Evolutionary conservation across 768 basidiomycete species (phyloP).

Genomic region (Lactarius sanguifluus): DNA sequence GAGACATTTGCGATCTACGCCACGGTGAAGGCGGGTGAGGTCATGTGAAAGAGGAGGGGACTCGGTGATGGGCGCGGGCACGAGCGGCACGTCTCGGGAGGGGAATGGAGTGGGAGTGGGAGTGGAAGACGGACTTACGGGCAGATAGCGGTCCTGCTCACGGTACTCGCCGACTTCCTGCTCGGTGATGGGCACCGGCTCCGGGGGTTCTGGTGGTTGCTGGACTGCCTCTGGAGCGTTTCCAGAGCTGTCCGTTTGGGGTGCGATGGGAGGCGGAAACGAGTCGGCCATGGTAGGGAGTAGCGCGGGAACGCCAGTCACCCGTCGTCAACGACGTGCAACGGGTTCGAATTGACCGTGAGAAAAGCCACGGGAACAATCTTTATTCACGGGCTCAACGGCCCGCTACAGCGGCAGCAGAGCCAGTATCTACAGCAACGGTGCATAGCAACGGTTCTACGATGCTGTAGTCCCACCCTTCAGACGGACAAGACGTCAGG

Average conservation of each 20-base stretch:
- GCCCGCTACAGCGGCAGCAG: slow-evolving; percentile 1
- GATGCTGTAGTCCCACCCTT: too few species aligned
- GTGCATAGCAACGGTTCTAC: too few species aligned
- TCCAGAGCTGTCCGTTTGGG: slow-evolving; percentile 26
- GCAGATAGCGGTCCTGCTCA: slow-evolving; percentile 94
- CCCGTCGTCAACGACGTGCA: slow-evolving; percentile 17
- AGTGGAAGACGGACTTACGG: slow-evolving; percentile 51
- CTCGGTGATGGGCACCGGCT: slow-evolving; percentile 78
- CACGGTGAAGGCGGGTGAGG: background rate
- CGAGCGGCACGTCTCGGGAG: background rate
- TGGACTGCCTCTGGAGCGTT: slow-evolving; percentile 35
- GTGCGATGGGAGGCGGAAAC: slow-evolving; percentile 27
- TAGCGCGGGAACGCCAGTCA: slow-evolving; percentile 22
- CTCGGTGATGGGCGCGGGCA: background rate
- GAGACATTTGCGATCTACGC: slow-evolving; percentile 96
- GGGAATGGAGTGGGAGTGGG: background rate
- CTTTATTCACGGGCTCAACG: background rate
- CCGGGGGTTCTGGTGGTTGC: slow-evolving; percentile 38
- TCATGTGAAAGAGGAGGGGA: background rate
- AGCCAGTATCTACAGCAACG: background rate
- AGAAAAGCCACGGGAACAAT: slow-evolving; percentile 3
- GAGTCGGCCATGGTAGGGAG: slow-evolving; percentile 25
- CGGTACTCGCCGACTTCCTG: slow-evolving; percentile 92
- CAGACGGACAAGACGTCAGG: background rate
- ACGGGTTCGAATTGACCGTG: slow-evolving; percentile 17